Conservation (phyloP, 306 rosid genomes). For the Medicago lupulina region DNA sequence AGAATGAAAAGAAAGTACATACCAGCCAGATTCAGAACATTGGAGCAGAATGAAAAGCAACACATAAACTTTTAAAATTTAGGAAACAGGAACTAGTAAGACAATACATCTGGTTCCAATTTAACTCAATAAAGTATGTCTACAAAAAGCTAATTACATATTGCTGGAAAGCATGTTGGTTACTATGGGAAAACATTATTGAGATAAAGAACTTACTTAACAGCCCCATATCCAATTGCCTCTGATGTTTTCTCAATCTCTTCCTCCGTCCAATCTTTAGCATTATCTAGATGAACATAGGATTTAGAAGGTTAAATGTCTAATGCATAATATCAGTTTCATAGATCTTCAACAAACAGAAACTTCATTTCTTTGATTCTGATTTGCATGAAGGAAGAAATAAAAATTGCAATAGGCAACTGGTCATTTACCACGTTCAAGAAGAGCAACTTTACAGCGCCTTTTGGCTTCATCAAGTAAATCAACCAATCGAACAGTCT, state of each 20-base stretch:
- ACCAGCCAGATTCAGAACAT: constrained; percentile 10
- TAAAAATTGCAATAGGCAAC: constrained; percentile 4
- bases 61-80: not conserved
- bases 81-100: not conserved
- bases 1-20: not conserved
- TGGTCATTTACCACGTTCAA: constrained; percentile 76
- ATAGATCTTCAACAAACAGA: not conserved
- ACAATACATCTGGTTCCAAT: not conserved
- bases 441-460: constrained; percentile 71
- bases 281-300: constrained; percentile 1
- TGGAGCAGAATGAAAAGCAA: constrained; percentile 6
- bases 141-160: constrained; percentile 1
- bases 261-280: constrained; percentile 58
- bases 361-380: not conserved
- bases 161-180: constrained; percentile 1
- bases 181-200: not conserved
- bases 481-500: constrained; percentile 51
- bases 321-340: not conserved
- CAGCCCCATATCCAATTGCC: constrained; percentile 71
- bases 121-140: not conserved
- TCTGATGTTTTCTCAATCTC: constrained; percentile 78
- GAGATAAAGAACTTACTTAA: constrained; percentile 45
- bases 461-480: constrained; percentile 94
- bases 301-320: constrained; percentile 17
- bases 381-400: not conserved